Conservation (phyloP, 2,329 filamentous ascomycete genomes). For the Trichoderma koningii region DNA sequence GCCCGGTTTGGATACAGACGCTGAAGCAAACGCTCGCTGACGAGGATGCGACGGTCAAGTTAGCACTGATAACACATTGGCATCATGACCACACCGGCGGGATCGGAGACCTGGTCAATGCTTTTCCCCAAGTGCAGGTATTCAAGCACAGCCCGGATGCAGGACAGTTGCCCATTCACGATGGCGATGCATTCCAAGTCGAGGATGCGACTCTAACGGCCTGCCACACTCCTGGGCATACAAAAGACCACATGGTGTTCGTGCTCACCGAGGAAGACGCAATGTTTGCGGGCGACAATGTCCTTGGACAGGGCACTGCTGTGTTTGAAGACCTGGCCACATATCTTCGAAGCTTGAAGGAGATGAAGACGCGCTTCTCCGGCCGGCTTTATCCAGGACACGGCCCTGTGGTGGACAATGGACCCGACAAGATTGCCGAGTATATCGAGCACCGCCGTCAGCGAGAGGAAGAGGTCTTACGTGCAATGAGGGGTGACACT, state of each 20-base stretch:
- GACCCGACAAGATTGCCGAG: constrained; percentile 70
- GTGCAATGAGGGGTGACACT: constrained; percentile 55
- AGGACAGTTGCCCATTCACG: constrained; percentile 48
- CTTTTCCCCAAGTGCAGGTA: constrained; percentile 64
- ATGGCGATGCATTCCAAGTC: constrained; percentile 57
- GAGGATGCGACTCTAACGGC: constrained; percentile 69
- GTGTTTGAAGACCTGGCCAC: constrained; percentile 76
- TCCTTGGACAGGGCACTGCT: constrained; percentile 82
- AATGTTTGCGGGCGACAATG: constrained; percentile 87
- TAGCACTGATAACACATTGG: constrained; percentile 85
- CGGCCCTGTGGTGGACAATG: constrained; percentile 75
- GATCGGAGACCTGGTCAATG: constrained; percentile 64
- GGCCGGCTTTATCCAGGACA: constrained; percentile 86
- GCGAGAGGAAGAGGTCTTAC: constrained; percentile 76
- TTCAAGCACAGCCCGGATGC: constrained; percentile 65
- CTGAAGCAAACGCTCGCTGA: constrained; percentile 65
- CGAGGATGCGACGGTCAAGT: constrained; percentile 69
- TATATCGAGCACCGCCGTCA: constrained; percentile 81
- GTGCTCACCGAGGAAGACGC: constrained; percentile 75
- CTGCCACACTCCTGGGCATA: constrained; percentile 66
- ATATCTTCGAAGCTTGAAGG: constrained; percentile 69
- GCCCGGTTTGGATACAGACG: constrained; percentile 68
- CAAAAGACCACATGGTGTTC: constrained; percentile 79
- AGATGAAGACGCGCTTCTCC: constrained; percentile 66
- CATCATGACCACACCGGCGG: constrained; percentile 85